A percentile compares a stretch with the other conserved stretches of the same genome.
Evolutionary conservation across 176 grass and related monocot species (phyloP).

Genomic region (Aechmea fasciata): DNA sequence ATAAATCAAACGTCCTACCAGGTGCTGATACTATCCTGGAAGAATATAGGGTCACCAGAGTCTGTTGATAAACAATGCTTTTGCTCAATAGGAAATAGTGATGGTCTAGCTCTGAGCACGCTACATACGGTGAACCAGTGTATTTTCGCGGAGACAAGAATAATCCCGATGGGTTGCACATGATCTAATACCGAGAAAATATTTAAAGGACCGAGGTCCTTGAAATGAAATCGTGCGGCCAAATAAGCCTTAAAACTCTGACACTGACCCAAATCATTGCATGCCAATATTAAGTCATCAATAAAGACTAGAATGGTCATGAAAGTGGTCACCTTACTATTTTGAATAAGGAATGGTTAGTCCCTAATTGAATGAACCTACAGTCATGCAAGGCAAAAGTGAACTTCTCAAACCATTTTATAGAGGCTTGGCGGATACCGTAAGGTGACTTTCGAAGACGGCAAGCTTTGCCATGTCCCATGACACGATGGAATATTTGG

Average conservation of each 20-base stretch:
- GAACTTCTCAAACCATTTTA: too few species aligned
- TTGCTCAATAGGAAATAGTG: background rate
- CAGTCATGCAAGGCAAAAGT: background rate
- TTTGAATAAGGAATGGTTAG: background rate
- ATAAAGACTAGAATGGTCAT: background rate
- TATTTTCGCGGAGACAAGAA: background rate
- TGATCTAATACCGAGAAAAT: background rate
- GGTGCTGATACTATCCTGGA: background rate
- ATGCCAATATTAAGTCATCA: background rate
- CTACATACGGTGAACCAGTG: background rate
- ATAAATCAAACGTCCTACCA: background rate
- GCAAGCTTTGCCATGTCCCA: too few species aligned
- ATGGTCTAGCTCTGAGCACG: background rate
- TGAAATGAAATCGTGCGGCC: background rate
- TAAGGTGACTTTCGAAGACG: too few species aligned
- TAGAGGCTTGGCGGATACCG: too few species aligned
- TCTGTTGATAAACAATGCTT: background rate
- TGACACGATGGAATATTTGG: too few species aligned
- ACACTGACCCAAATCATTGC: background rate
- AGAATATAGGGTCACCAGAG: background rate
- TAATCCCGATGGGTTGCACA: background rate
- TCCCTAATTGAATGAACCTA: background rate
- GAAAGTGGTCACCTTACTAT: background rate
- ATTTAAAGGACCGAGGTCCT: background rate
- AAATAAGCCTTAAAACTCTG: background rate